Evolutionary conservation across 2,329 filamentous ascomycete species (phyloP), one percentile per base, ranked within the genome.

Genomic region (Paecilomyces sp.): DNA sequence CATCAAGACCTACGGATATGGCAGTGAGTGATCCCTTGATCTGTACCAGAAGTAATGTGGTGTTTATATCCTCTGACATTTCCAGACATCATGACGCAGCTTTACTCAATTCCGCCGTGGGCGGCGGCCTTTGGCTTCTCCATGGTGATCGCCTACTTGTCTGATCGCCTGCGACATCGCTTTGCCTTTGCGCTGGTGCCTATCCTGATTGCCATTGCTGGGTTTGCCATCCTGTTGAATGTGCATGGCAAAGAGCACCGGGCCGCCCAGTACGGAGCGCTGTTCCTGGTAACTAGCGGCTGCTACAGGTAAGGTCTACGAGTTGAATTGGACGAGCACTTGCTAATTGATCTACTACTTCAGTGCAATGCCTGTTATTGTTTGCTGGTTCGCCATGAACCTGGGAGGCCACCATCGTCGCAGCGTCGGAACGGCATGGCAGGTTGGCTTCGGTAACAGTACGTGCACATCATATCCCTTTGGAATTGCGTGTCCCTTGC

Each of bases 361-460:
- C n/a, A 47, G 86, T 0, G 90, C 92, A n/a, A 92, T 96, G 88
- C 92, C 93, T 0, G 87, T 96, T 31, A 85, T 92, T 52, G 84
- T 92, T 7, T 92, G 88, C 72, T 92, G 89, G 89, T 92, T 88
- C 73, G 88, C 88, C 66, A 91, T 91, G 85, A 92, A 92, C 66
- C 77, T 91, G 1, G 85, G 85, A 1, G 89, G 88, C 0, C 89
- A 92, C 70, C 87, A 87, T 60, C 82, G 88, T 2, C 81, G 89
- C 52, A 81, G 86, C 8, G 83, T 92, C 15, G 89, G 89, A 12
- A 85, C 85, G 8, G 89, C 88, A 0, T 92, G 88, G 87, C 89
- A 92, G 71, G 80, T 92, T 52, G 88, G 87, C 0, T 91, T 92
- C 64, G 89, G 89, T 11, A 92, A 92, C 67, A 75, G 72, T 74